Base-by-base conservation (phyloP, 169 alveolate genomes). In the Plasmodium ovale region DNA sequence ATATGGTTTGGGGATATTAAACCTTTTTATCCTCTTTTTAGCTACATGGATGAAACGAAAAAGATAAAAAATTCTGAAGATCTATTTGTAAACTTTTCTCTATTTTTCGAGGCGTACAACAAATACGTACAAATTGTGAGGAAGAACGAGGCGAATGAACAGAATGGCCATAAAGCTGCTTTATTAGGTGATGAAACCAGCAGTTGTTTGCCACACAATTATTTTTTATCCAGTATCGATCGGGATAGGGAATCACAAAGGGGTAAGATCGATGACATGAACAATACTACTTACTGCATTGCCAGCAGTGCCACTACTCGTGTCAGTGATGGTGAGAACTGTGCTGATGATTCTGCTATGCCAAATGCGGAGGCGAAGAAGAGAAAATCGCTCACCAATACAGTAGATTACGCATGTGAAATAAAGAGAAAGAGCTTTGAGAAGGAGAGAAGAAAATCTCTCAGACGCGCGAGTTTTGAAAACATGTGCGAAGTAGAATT, bases 11-110 rank as follows among this genome's bases (percentile, higher is more conserved):
- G 87, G 25, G 91, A 85, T 21, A 39, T 85, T 27, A 85, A 53
- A 71, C 91, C 91, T 12, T 85, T 85, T 49, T 85, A 54, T 49
- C 91, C 91, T 35, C 77, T 85, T 60, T 85, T 85, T 68, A 85
- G 87, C 69, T 68, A 85, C 27, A 33, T 44, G 29, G 87, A 68
- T 85, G 74, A 68, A 68, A 58, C 35, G 21, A 67, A 47, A 62
- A 68, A 85, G 47, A 62, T 56, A 9, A 69, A 60, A 58, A 56
- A 54, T 49, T 67, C 87, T 37, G 42, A 68, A 14, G 91, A 85
- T 69, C 31, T 85, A 6, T 85, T 85, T 60, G 87, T 85, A 23
- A 68, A 85, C 56, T 54, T 85, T 5, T 60, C 31, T 44, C 65
- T n/a, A 33, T 85, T 85, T 71, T 85, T 85, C 35, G 91, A 85